Percentiles rank a stretch among this genome's conserved stretches.
phyloP scores from a whole-genome alignment of 371 early-diverging fungal species.

The Rhizopus microsporus region DNA sequence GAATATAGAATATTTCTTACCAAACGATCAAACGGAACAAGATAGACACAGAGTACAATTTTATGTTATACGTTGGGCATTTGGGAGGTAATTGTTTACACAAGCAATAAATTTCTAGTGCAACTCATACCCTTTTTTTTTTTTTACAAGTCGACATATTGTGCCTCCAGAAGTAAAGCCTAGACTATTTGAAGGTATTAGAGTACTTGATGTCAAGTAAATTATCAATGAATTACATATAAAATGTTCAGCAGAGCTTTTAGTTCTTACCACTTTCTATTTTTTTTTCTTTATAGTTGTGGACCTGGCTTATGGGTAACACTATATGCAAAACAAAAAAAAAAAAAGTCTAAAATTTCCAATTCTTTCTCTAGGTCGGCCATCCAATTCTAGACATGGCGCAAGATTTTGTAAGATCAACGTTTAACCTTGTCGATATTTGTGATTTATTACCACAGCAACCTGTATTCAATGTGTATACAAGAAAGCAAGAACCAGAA shows the following conservation, averaged over 20 bases:
- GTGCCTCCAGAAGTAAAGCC: conserved; percentile 12
- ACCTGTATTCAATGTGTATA: background rate
- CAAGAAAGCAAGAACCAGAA: background rate
- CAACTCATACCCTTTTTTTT: background rate
- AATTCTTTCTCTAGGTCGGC: conserved; percentile 12
- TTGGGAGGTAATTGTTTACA: conserved; percentile 6
- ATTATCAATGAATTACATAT: background rate
- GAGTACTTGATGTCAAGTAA: conserved; percentile 23
- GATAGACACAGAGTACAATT: conserved; percentile 16
- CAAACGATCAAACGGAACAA: conserved; percentile 11
- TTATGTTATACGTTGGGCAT: conserved; percentile 20
- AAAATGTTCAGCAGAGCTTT: background rate
- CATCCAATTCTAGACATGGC: conserved; percentile 26
- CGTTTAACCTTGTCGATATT: conserved; percentile 14
- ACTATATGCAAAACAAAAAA: background rate
- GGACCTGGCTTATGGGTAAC: conserved; percentile 29
- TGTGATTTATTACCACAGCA: conserved; percentile 5
- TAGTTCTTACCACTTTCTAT: background rate
- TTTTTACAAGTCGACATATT: conserved; percentile 16
- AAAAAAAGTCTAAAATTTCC: background rate
- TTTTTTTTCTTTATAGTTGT: conserved; percentile 8
- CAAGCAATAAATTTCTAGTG: too few relatives aligned
- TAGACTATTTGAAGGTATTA: conserved; percentile 13
- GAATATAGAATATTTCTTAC: conserved; percentile 7
- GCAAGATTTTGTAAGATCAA: conserved; percentile 19